These are phyloP conservation scores for Saturnispora dispora DNA, from an alignment of 805 yeast species.

Conservation along the genomic window DNA sequence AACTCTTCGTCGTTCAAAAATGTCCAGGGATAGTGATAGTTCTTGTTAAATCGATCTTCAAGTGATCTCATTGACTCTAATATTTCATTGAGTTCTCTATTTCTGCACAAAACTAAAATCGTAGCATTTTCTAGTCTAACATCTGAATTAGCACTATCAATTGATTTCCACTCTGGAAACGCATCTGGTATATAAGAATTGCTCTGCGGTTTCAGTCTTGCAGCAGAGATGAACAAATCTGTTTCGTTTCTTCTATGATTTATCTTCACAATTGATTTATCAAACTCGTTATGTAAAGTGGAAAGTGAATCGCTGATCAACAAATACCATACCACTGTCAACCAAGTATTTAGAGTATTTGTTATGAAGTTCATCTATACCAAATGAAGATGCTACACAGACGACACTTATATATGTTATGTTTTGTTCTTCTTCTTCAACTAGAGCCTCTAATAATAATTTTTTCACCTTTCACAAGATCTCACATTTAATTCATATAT, in stretches of 20 bases:
- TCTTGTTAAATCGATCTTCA: slow-evolving; percentile 64
- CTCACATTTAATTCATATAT: background rate
- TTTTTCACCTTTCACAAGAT: background rate
- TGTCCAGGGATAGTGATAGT: slow-evolving; percentile 68
- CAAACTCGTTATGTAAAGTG: slow-evolving; percentile 4
- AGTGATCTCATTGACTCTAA: slow-evolving; percentile 64
- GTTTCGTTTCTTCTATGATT: slow-evolving; percentile 12
- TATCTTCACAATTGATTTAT: slow-evolving; percentile 9
- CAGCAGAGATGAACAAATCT: slow-evolving; percentile 7
- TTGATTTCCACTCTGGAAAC: slow-evolving; percentile 17
- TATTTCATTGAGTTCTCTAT: slow-evolving; percentile 69
- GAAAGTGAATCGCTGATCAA: background rate
- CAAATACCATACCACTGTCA: background rate
- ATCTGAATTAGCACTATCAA: slow-evolving; percentile 9
- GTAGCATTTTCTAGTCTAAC: slow-evolving; percentile 69
- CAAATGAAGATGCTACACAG: background rate
- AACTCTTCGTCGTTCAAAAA: slow-evolving; percentile 70
- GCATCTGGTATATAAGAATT: slow-evolving; percentile 30
- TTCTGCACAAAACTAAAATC: slow-evolving; percentile 77
- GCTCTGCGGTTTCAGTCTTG: slow-evolving; percentile 29
- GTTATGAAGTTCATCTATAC: background rate
- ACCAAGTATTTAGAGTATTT: background rate
- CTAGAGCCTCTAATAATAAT: background rate
- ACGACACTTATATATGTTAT: background rate
- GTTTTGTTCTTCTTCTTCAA: background rate